Evolutionary conservation across 768 basidiomycete genomes (phyloP).

Genomic region (Piloderma croceum): DNA sequence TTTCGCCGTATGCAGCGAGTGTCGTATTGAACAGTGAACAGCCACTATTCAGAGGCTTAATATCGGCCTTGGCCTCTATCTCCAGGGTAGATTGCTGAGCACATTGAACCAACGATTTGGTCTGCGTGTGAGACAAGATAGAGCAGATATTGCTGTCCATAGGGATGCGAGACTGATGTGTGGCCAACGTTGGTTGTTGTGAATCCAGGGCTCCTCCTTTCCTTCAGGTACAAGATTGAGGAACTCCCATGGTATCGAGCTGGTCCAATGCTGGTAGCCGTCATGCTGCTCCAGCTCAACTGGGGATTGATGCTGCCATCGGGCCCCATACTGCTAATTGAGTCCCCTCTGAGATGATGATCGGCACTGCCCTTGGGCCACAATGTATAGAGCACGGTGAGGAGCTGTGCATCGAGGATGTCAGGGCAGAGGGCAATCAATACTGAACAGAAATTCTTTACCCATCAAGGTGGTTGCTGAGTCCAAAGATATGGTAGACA

Average conservation of each 20-base stretch:
- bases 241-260: too few species aligned
- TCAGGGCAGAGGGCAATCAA: constrained; percentile 52
- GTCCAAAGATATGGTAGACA: constrained; percentile 32
- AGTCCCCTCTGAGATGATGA: constrained; percentile 62
- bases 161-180: constrained; percentile 37
- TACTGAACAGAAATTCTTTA: constrained; percentile 59
- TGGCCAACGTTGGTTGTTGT: constrained; percentile 2
- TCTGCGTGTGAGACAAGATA: constrained; percentile 78
- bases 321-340: constrained; percentile 62
- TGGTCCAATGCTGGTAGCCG: constrained; percentile 36
- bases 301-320: constrained; percentile 39
- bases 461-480: background rate
- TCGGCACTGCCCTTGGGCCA: constrained; percentile 34
- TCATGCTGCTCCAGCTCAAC: constrained; percentile 41
- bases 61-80: constrained; percentile 39
- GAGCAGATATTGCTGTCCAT: constrained; percentile 55
- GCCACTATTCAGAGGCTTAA: constrained; percentile 31
- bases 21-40: constrained; percentile 72
- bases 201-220: too few species aligned
- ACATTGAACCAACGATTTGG: constrained; percentile 72
- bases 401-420: constrained; percentile 21
- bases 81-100: constrained; percentile 69
- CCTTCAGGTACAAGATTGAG: too few species aligned
- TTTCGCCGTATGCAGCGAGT: constrained; percentile 88
- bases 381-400: constrained; percentile 20